These are phyloP conservation scores for Tuber melanosporum DNA, from an alignment of 495 filamentous ascomycete species.

Conservation along the genomic window DNA sequence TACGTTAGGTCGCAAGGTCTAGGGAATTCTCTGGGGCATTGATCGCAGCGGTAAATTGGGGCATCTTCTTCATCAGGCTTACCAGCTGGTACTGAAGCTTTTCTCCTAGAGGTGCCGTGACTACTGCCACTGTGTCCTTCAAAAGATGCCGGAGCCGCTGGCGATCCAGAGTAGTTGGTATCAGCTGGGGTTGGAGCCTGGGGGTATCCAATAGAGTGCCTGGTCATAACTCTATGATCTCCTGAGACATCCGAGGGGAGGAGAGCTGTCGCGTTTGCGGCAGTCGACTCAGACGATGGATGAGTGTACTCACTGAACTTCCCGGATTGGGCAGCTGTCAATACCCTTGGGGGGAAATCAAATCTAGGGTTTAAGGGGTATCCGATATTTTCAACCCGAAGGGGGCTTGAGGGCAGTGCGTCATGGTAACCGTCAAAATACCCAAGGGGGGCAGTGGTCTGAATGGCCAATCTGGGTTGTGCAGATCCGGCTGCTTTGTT, in stretches of 20 bases:
- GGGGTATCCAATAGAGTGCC: not conserved
- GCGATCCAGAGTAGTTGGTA: conserved; percentile 6
- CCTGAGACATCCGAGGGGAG: not conserved
- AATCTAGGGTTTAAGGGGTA: conserved; percentile 59
- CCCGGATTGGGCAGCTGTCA: conserved; percentile 7
- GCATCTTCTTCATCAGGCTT: conserved; percentile 9
- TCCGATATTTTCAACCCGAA: not conserved
- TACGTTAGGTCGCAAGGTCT: conserved; percentile 38
- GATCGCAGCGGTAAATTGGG: conserved; percentile 3
- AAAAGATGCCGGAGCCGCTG: not conserved
- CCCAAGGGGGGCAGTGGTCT: not conserved
- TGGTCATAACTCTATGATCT: not conserved
- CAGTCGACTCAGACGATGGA: not conserved
- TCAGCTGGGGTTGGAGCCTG: conserved; percentile 12
- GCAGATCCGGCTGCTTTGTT: not conserved
- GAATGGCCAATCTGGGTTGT: not conserved
- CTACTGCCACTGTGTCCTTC: not conserved
- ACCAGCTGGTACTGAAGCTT: not conserved
- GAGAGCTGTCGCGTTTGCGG: not conserved
- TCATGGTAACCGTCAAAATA: not conserved
- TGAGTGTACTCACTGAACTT: conserved; percentile 10
- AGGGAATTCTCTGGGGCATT: conserved; percentile 43
- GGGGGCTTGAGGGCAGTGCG: not conserved
- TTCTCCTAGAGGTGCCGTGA: not conserved
- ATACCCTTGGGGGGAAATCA: conserved; percentile 8